Evolutionary conservation across 306 rosid genomes (phyloP).

Genomic region (Malus fusca): DNA sequence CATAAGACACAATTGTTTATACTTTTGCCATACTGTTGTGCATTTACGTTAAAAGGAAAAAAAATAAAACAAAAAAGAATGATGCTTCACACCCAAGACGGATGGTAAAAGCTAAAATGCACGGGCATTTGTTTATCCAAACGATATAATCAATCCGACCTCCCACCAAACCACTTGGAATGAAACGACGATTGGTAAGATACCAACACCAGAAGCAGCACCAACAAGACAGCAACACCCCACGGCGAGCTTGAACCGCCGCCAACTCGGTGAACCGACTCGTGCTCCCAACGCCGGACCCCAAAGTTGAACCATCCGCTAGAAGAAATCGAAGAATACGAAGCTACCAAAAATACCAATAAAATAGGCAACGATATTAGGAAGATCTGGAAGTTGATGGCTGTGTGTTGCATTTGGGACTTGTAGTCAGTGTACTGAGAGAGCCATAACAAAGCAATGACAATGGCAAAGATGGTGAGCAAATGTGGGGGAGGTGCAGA

Average conservation of each 20-base stretch:
- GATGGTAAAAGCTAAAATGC: neutral
- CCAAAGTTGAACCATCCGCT: slow-evolving; percentile 25
- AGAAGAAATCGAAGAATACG: slow-evolving; percentile 35
- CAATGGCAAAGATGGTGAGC: slow-evolving; percentile 56
- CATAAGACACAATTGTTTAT: no score
- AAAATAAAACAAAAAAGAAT: no score
- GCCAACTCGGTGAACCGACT: slow-evolving; percentile 11
- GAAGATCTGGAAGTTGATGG: slow-evolving; percentile 43
- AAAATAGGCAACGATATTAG: slow-evolving; percentile 41
- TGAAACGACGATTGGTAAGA: slow-evolving; percentile 38
- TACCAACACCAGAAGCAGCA: slow-evolving; percentile 34
- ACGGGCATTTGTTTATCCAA: neutral
- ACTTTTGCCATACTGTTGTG: no score
- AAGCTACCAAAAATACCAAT: slow-evolving; percentile 36
- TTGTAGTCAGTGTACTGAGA: slow-evolving; percentile 42
- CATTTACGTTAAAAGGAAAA: no score
- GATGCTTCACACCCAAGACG: no score
- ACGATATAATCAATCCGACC: slow-evolving; percentile 8
- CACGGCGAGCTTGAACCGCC: slow-evolving; percentile 22
- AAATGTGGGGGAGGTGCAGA: slow-evolving; percentile 57
- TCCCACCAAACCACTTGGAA: slow-evolving; percentile 47
- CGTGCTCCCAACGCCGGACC: slow-evolving; percentile 4
- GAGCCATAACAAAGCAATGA: slow-evolving; percentile 48
- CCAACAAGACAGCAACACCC: slow-evolving; percentile 39
- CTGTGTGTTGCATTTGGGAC: slow-evolving; percentile 31